Conservation (phyloP, 768 basidiomycete genomes). For the Mycena chlorophos region DNA sequence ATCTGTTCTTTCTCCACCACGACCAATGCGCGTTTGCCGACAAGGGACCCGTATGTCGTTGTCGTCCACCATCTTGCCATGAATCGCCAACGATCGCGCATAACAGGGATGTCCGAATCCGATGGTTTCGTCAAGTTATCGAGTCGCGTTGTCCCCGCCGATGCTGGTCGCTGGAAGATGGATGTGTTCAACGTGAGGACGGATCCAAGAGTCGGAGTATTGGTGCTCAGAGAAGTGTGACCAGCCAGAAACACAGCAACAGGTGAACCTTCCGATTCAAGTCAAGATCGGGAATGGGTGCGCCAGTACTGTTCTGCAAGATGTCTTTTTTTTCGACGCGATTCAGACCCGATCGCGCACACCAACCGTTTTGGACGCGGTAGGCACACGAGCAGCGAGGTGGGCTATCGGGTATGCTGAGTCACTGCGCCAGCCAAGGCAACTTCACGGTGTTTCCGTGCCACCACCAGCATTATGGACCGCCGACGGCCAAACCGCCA, state of each 20-base stretch:
- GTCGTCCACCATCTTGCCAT: not conserved
- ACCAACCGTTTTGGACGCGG: slow-evolving; percentile 13
- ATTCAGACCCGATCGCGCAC: slow-evolving; percentile 4
- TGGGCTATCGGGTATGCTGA: not conserved
- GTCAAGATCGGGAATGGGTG: slow-evolving; percentile 16
- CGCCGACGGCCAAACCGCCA: slow-evolving; percentile 2
- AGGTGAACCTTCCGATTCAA: slow-evolving; percentile 10
- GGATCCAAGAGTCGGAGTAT: not conserved
- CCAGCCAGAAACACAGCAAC: slow-evolving; percentile 9
- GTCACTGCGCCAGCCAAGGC: not conserved
- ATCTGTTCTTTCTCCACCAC: too few species aligned
- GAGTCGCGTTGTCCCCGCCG: slow-evolving; percentile 6
- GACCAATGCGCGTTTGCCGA: not conserved
- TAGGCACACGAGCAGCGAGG: not conserved
- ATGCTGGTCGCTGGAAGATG: slow-evolving; percentile 13
- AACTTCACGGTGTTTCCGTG: slow-evolving; percentile 5
- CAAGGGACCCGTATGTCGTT: not conserved
- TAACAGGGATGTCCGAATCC: slow-evolving; percentile 4
- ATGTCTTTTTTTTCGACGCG: not conserved
- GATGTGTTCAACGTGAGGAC: slow-evolving; percentile 13
- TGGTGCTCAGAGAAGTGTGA: not conserved
- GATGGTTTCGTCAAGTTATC: slow-evolving; percentile 14
- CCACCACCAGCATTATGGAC: slow-evolving; percentile 14
- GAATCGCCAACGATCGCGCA: not conserved
- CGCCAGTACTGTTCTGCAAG: not conserved